A percentile compares a stretch with the other conserved stretches of the same genome.
Conservation (phyloP, 2,329 filamentous ascomycete species). For the Blastomyces gilchristii region DNA sequence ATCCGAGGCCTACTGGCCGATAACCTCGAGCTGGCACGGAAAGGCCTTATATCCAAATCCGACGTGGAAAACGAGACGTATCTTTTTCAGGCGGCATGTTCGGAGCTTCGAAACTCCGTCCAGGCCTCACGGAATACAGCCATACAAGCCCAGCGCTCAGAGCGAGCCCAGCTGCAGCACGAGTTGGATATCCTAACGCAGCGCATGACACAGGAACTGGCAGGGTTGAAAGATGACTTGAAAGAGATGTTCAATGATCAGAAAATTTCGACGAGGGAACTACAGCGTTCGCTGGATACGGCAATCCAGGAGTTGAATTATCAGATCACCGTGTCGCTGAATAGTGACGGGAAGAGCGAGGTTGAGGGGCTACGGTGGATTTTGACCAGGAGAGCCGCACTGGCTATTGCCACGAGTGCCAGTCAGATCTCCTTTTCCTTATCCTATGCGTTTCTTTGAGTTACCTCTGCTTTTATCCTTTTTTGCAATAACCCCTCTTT, state of each 20-base stretch:
- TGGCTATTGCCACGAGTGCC: slow-evolving; percentile 46
- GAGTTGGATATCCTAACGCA: slow-evolving; percentile 90
- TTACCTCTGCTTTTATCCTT: not conserved
- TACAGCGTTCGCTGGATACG: slow-evolving; percentile 75
- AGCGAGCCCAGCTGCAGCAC: slow-evolving; percentile 78
- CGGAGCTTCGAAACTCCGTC: slow-evolving; percentile 80
- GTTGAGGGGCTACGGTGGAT: slow-evolving; percentile 90
- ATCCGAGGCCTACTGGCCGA: slow-evolving; percentile 64
- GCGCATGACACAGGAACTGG: slow-evolving; percentile 70
- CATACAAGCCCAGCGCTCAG: slow-evolving; percentile 70
- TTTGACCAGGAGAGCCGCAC: slow-evolving; percentile 53
- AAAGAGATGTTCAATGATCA: slow-evolving; percentile 94
- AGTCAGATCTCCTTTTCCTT: slow-evolving; percentile 27
- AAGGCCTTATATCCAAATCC: slow-evolving; percentile 74
- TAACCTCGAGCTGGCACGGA: slow-evolving; percentile 71
- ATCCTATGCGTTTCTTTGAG: not conserved
- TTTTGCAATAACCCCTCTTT: not conserved
- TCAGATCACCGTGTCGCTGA: slow-evolving; percentile 83
- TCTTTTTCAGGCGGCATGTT: slow-evolving; percentile 86
- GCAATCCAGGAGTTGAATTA: slow-evolving; percentile 92
- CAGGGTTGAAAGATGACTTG: slow-evolving; percentile 77
- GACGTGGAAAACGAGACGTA: slow-evolving; percentile 94
- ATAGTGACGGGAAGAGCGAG: slow-evolving; percentile 81
- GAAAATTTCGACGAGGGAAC: slow-evolving; percentile 80
- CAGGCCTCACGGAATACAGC: slow-evolving; percentile 64